A percentile compares a stretch with the other conserved stretches of the same genome.
phyloP scores from a whole-genome alignment of 169 alveolate genomes.

The Cystoisospora suis region DNA sequence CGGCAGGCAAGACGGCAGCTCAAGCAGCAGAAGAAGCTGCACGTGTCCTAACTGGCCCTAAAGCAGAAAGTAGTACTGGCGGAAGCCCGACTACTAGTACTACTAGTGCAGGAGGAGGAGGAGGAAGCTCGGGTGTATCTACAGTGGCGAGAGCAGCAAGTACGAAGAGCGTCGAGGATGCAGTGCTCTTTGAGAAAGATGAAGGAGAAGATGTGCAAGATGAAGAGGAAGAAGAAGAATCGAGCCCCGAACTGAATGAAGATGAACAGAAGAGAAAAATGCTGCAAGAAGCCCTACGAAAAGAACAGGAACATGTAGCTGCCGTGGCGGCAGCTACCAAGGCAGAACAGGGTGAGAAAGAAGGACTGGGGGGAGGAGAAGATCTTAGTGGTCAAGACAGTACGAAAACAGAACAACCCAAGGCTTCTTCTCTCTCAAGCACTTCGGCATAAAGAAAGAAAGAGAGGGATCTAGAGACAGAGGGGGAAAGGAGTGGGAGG shows the following conservation, averaged over 20 bases:
- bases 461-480: background rate
- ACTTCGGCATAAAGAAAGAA: background rate
- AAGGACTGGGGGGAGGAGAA: no score
- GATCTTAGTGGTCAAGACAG: no score
- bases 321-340: background rate
- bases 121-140: background rate
- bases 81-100: background rate
- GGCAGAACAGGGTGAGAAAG: background rate
- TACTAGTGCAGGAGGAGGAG: background rate
- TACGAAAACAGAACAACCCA: no score
- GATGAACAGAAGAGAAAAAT: slow-evolving; percentile 34
- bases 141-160: background rate
- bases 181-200: background rate
- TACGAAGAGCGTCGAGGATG: background rate
- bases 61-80: background rate
- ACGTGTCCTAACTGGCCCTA: background rate
- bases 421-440: no score
- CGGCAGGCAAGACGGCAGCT: slow-evolving; percentile 3
- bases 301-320: background rate
- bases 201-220: slow-evolving; percentile 26
- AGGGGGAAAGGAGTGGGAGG: background rate
- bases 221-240: slow-evolving; percentile 36
- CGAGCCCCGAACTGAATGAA: slow-evolving; percentile 18
- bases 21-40: slow-evolving; percentile 13
- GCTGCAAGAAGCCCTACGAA: slow-evolving; percentile 39